Evolutionary conservation across 2,329 filamentous ascomycete species (phyloP), one percentile per base, ranked within the genome.

Genomic region (Xylariaceae sp.): DNA sequence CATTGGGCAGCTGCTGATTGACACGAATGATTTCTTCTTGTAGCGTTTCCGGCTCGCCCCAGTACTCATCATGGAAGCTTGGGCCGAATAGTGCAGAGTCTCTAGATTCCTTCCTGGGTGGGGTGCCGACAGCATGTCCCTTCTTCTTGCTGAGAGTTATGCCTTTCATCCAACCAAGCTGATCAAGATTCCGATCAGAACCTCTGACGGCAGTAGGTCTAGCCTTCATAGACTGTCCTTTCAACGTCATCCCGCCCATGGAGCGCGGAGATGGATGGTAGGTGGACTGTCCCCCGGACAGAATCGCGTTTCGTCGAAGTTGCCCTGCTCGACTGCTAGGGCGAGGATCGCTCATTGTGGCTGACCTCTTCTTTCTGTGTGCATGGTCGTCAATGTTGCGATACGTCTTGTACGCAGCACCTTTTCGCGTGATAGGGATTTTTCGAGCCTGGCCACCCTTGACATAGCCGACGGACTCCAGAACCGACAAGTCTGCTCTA

Each of bases 371-470:
- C 37, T 82, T 77, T 16, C 70, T 64, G 29, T 68, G 67, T 24
- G 67, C 56, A 30, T 63, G 64, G 36, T 75, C 74, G 34, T 83
- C 80, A 14, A 83, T 69, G 25, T 87, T 78, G 29, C 85, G 78
- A 50, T 90, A 95, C 0, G 85, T 90, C 55, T 83, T 85, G 64
- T 95, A 95, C 3, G 72, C 64, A 5, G 89, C 87, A 9, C 88
- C 88, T 55, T 80, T 80, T n/a, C 89, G 77, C 10, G 88, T 94
- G 26, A 89, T 64, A 33, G 75, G 80, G 8, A 89, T 78, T 24
- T 76, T 76, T 5, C 70, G 70, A 14, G 80, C 74, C 3, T 70
- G 69, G 32, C 68, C 70, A 4, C 84, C 86, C 52, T 80, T 86
- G 29, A 76, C 66, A 53, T 85, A 83, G 3, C 85, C 86, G 12